Evolutionary conservation across 495 filamentous ascomycete species (phyloP).

Genomic region (Penicillium ochrochloron): DNA sequence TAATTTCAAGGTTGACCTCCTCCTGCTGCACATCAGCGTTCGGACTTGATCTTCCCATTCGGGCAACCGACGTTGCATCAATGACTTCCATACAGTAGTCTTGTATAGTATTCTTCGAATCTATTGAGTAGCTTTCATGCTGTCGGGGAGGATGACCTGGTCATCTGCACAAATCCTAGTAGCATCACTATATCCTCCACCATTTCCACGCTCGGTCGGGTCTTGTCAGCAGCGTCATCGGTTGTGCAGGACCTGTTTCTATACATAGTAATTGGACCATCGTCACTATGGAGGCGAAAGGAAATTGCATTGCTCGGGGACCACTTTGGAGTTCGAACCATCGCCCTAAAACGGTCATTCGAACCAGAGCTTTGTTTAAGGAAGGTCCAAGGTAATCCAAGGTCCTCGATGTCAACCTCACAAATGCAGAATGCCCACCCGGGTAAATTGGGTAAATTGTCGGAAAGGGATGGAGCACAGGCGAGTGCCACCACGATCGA

Average conservation of each 20-base stretch:
- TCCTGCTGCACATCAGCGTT: slow-evolving; percentile 26
- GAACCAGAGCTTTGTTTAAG: background rate
- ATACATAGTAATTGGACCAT: slow-evolving; percentile 15
- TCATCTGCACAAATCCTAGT: background rate
- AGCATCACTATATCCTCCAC: background rate
- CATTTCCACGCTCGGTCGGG: background rate
- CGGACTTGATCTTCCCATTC: slow-evolving; percentile 2
- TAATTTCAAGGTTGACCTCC: slow-evolving; percentile 28
- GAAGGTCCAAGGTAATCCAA: slow-evolving; percentile 5
- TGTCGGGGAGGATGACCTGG: background rate
- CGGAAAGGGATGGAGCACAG: background rate
- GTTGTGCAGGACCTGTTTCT: slow-evolving; percentile 1
- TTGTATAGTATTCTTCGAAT: background rate
- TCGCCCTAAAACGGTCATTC: background rate
- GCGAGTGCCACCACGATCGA: background rate
- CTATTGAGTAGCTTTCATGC: background rate
- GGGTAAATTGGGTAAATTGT: slow-evolving; percentile 19
- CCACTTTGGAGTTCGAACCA: background rate
- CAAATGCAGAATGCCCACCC: slow-evolving; percentile 1
- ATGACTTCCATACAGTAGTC: background rate
- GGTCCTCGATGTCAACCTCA: background rate
- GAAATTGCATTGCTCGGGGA: slow-evolving; percentile 5
- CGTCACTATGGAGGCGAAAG: background rate
- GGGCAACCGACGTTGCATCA: slow-evolving; percentile 7
- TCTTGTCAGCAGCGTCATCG: slow-evolving; percentile 11